These are phyloP conservation scores for Fraxinus excelsior DNA, from an alignment of 257 asterid species.

Conservation along the genomic window DNA sequence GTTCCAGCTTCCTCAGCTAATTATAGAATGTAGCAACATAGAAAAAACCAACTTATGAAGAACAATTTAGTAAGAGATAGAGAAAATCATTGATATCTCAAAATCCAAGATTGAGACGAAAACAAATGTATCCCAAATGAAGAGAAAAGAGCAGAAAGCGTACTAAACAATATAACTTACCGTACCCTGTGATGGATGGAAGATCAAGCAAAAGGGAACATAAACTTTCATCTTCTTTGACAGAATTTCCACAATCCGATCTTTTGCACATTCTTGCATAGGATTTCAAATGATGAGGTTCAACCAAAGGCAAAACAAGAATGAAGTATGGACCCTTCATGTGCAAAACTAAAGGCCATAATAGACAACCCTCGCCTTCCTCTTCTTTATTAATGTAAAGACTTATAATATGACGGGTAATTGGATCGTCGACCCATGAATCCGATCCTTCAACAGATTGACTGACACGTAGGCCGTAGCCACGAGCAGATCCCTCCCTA, in stretches of 20 bases:
- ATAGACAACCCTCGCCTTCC: constrained; percentile 47
- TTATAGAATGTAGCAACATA: constrained; percentile 1
- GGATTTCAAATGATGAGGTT: constrained; percentile 73
- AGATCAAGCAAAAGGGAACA: constrained; percentile 78
- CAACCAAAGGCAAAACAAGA: constrained; percentile 80
- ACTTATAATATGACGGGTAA: constrained; percentile 79
- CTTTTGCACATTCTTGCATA: constrained; percentile 69
- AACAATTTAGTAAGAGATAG: constrained; percentile 15
- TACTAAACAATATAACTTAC: constrained; percentile 48
- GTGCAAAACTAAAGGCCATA: constrained; percentile 88
- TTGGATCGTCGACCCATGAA: constrained; percentile 98
- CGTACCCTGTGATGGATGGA: constrained; percentile 99
- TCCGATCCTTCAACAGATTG: constrained; percentile 87
- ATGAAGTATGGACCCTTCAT: constrained; percentile 69
- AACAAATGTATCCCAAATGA: not conserved
- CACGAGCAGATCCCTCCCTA: constrained; percentile 95
- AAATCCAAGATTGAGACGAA: constrained; percentile 13
- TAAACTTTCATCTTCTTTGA: constrained; percentile 69
- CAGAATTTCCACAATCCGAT: constrained; percentile 78
- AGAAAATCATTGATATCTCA: constrained; percentile 1
- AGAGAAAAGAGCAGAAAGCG: constrained; percentile 10
- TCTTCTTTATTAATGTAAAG: constrained; percentile 55
- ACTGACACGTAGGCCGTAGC: constrained; percentile 72
- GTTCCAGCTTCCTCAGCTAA: not conserved
- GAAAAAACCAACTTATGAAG: not conserved